Conservation (phyloP, 306 rosid genomes). For the Quercus glauca region DNA sequence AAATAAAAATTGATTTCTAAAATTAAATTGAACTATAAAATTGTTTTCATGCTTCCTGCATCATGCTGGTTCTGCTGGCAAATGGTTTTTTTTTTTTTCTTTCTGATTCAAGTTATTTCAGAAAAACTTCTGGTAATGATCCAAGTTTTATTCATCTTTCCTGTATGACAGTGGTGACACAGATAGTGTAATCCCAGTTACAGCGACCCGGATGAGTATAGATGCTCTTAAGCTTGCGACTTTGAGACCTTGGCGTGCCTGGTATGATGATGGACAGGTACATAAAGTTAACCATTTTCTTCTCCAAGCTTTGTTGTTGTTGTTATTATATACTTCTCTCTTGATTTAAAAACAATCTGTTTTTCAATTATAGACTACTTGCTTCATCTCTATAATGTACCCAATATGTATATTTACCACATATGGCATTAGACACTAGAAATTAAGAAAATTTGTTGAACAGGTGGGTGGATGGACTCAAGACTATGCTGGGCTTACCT, state of each 20-base stretch:
- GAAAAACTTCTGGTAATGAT: not conserved
- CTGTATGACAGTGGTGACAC: conserved; percentile 73
- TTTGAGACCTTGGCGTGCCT: conserved; percentile 62
- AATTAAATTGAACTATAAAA: no score
- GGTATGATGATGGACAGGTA: conserved; percentile 84
- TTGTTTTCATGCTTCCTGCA: no score
- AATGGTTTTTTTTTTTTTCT: not conserved
- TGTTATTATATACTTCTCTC: not conserved
- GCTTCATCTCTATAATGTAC: not conserved
- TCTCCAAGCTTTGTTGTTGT: not conserved
- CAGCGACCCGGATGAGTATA: conserved; percentile 76
- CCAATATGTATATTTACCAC: not conserved
- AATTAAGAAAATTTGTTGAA: not conserved
- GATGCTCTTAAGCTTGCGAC: conserved; percentile 71
- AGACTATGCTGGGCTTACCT: conserved; percentile 79
- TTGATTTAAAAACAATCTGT: not conserved
- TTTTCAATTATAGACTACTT: not conserved
- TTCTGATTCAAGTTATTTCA: not conserved
- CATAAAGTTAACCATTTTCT: not conserved
- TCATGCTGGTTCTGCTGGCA: conserved; percentile 5
- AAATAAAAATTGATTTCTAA: no score
- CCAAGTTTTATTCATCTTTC: not conserved
- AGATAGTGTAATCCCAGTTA: conserved; percentile 62
- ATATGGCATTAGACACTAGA: not conserved
- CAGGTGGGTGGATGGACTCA: conserved; percentile 99